Conservation (phyloP, 2,329 filamentous ascomycete species). For the Aaosphaeria pasadenensis region DNA sequence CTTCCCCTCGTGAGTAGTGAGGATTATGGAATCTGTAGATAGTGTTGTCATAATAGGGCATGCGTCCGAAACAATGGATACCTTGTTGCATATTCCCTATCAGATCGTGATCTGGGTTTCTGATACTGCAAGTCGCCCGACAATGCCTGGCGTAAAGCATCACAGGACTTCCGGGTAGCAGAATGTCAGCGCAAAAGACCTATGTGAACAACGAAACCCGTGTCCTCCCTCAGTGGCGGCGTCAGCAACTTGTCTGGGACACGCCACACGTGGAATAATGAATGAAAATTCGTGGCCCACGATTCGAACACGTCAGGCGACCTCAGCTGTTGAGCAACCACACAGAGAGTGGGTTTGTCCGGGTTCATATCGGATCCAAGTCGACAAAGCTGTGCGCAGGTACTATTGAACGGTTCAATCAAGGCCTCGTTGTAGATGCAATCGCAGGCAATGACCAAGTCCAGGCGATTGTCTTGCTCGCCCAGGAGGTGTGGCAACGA, state of each 20-base stretch:
- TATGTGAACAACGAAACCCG: slow-evolving; percentile 81
- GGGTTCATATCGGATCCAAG: slow-evolving; percentile 44
- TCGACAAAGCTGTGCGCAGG: slow-evolving; percentile 71
- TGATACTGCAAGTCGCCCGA: too few species aligned
- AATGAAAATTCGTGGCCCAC: slow-evolving; percentile 70
- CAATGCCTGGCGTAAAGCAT: too few species aligned
- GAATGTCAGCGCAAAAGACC: slow-evolving; percentile 43
- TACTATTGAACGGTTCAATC: slow-evolving; percentile 75
- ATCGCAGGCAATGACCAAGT: slow-evolving; percentile 80
- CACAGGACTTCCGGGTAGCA: too few species aligned
- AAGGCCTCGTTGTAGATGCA: slow-evolving; percentile 94
- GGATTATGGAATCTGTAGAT: too few species aligned
- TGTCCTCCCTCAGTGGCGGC: slow-evolving; percentile 57
- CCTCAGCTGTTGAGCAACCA: slow-evolving; percentile 87
- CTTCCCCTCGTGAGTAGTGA: slow-evolving; percentile 6
- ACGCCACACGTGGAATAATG: slow-evolving; percentile 71
- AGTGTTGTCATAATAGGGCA: too few species aligned
- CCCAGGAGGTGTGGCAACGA: slow-evolving; percentile 50
- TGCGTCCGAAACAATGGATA: too few species aligned
- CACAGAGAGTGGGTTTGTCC: slow-evolving; percentile 61
- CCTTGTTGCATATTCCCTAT: too few species aligned
- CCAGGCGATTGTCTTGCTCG: slow-evolving; percentile 52
- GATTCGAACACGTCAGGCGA: slow-evolving; percentile 79
- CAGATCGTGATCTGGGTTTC: too few species aligned
- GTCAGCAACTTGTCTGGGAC: slow-evolving; percentile 64